phyloP scores from a whole-genome alignment of 805 yeast genomes.

The Vanderwaltozyma tropicalis region DNA sequence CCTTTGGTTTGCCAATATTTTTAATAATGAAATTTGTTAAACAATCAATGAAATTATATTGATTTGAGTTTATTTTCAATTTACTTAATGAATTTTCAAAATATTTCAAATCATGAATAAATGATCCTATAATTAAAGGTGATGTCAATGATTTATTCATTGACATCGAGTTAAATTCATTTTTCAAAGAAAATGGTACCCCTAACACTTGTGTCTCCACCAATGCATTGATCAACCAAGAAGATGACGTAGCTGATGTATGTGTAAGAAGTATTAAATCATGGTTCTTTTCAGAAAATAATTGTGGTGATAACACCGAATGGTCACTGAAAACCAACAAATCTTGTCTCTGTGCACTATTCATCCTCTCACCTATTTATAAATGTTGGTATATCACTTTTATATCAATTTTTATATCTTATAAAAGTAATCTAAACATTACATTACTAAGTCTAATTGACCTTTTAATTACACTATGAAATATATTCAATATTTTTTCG shows the following conservation, averaged over 20 bases:
- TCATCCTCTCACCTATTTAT: neutral
- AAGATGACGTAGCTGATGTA: constrained; percentile 45
- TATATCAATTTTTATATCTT: too few species aligned
- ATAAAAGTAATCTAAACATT: too few species aligned
- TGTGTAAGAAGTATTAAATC: constrained; percentile 31
- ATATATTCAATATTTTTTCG: too few species aligned
- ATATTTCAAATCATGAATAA: constrained; percentile 16
- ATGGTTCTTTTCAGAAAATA: constrained; percentile 11
- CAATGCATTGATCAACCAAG: constrained; percentile 51
- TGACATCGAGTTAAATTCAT: constrained; percentile 18
- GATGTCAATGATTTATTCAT: too few species aligned
- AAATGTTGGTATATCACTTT: neutral
- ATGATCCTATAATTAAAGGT: constrained; percentile 23
- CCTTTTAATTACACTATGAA: too few species aligned
- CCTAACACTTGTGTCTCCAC: constrained; percentile 43
- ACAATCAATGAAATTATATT: constrained; percentile 34
- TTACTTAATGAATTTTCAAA: constrained; percentile 14
- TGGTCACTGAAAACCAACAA: constrained; percentile 42
- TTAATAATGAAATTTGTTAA: constrained; percentile 39
- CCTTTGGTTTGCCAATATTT: constrained; percentile 49
- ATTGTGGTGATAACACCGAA: constrained; percentile 29
- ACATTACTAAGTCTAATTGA: too few species aligned
- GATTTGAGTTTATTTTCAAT: constrained; percentile 9
- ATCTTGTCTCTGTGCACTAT: constrained; percentile 44
- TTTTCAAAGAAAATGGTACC: constrained; percentile 32